phyloP scores from a whole-genome alignment of 2,329 filamentous ascomycete species.

The Phaeophleospora eucalypticola region DNA sequence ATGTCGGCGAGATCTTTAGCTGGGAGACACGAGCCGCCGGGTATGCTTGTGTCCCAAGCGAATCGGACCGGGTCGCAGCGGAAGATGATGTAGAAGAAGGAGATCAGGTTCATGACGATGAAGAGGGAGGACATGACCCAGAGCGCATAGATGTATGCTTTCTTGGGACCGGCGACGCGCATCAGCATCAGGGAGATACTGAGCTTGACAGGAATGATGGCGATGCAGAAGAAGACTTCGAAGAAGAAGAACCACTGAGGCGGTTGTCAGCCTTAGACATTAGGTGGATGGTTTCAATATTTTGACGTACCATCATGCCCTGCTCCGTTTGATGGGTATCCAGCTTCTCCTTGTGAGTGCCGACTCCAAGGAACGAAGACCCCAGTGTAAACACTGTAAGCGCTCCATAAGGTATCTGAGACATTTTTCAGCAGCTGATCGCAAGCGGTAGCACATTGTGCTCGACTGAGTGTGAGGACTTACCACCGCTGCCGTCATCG shows the following conservation, averaged over 20 bases:
- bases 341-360: conserved; percentile 27
- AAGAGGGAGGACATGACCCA: conserved; percentile 32
- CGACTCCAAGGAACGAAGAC: conserved; percentile 33
- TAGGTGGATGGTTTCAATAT: neutral
- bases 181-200: conserved; percentile 36
- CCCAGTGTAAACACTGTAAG: conserved; percentile 28
- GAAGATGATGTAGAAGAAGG: conserved; percentile 37
- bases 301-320: conserved; percentile 22
- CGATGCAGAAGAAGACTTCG: conserved; percentile 35
- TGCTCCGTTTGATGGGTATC: conserved; percentile 16
- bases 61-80: conserved; percentile 34
- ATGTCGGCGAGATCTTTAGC: conserved; percentile 28
- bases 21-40: conserved; percentile 29
- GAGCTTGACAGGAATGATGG: conserved; percentile 37
- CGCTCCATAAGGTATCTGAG: conserved; percentile 26
- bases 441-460: neutral
- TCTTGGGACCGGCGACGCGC: conserved; percentile 31
- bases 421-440: neutral
- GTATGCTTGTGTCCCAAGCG: conserved; percentile 27
- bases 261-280: conserved; percentile 6
- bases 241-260: conserved; percentile 37
- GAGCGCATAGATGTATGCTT: conserved; percentile 26
- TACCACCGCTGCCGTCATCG: conserved; percentile 22
- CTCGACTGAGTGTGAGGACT: conserved; percentile 7
- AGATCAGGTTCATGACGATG: conserved; percentile 42